phyloP scores from a whole-genome alignment of 352 stramenopile genomes.

The Globisporangium recalcitrans region DNA sequence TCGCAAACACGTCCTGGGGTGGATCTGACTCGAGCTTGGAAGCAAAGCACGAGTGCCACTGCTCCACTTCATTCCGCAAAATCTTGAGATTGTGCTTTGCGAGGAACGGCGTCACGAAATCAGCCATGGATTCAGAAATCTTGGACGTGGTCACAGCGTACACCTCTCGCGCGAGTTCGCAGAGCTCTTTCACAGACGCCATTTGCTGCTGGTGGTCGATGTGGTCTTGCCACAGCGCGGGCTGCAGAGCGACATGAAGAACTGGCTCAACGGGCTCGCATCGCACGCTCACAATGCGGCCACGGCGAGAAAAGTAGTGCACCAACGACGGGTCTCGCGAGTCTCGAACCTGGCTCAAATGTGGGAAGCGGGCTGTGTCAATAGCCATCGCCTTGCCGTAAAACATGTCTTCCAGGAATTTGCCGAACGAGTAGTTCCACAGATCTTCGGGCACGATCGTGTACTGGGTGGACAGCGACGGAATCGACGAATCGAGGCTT shows the following conservation, averaged over 20 bases:
- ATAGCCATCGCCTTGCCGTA: conserved; percentile 77
- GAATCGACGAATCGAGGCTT: conserved; percentile 23
- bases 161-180: conserved; percentile 66
- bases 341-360: conserved; percentile 44
- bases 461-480: conserved; percentile 48
- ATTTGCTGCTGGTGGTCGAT: conserved; percentile 64
- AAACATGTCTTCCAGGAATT: conserved; percentile 82
- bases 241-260: conserved; percentile 77
- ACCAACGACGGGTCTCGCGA: conserved; percentile 67
- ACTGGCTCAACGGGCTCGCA: conserved; percentile 77
- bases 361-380: conserved; percentile 61
- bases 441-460: conserved; percentile 55
- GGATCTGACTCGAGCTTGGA: conserved; percentile 66
- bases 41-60: conserved; percentile 80
- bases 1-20: conserved; percentile 69
- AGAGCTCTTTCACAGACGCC: conserved; percentile 66
- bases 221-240: conserved; percentile 77
- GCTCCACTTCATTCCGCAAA: conserved; percentile 73
- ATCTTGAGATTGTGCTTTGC: conserved; percentile 72
- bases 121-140: conserved; percentile 67
- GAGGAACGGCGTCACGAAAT: conserved; percentile 61
- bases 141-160: conserved; percentile 74
- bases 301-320: conserved; percentile 71
- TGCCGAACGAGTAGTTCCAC: conserved; percentile 86
- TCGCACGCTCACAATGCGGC: conserved; percentile 72